phyloP scores from a whole-genome alignment of 2,329 filamentous ascomycete genomes.

The Pseudogymnoascus sp. region DNA sequence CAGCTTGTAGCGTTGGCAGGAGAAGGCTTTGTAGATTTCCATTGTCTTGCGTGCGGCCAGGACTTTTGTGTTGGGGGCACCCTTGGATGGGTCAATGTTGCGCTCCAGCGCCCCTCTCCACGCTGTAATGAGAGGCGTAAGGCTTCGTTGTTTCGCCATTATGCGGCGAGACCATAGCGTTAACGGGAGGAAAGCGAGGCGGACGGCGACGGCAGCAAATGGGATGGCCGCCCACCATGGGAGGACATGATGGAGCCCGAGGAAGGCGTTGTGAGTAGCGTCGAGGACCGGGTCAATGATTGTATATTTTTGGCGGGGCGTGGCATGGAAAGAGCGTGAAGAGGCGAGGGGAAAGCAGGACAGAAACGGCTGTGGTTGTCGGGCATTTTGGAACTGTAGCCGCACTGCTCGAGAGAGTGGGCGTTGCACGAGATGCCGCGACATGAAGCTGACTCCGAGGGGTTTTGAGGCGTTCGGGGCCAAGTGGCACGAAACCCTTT shows the following conservation, averaged over 20 bases:
- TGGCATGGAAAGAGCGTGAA: slow-evolving; percentile 1
- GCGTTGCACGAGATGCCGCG: not conserved
- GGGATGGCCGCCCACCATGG: slow-evolving; percentile 49
- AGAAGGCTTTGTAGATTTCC: slow-evolving; percentile 29
- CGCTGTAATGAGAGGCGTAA: slow-evolving; percentile 34
- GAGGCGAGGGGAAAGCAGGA: not conserved
- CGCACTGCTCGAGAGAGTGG: slow-evolving; percentile 4
- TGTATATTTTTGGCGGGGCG: not conserved
- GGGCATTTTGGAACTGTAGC: not conserved
- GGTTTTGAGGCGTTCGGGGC: not conserved
- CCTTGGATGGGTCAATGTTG: slow-evolving; percentile 19
- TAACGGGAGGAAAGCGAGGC: slow-evolving; percentile 39
- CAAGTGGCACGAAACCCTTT: not conserved
- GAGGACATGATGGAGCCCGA: slow-evolving; percentile 41
- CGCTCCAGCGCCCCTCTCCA: slow-evolving; percentile 26
- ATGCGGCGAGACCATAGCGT: slow-evolving; percentile 34
- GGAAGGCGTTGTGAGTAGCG: slow-evolving; percentile 37
- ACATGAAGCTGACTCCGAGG: not conserved
- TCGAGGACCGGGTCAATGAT: slow-evolving; percentile 34
- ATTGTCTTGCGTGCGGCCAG: slow-evolving; percentile 16
- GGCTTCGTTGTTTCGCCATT: slow-evolving; percentile 33
- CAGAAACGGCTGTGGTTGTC: not conserved
- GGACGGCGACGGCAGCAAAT: slow-evolving; percentile 43
- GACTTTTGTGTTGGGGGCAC: slow-evolving; percentile 18
- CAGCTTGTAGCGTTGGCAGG: slow-evolving; percentile 28